phyloP scores from a whole-genome alignment of 2,329 filamentous ascomycete species.

The Aspergillus chevalieri region DNA sequence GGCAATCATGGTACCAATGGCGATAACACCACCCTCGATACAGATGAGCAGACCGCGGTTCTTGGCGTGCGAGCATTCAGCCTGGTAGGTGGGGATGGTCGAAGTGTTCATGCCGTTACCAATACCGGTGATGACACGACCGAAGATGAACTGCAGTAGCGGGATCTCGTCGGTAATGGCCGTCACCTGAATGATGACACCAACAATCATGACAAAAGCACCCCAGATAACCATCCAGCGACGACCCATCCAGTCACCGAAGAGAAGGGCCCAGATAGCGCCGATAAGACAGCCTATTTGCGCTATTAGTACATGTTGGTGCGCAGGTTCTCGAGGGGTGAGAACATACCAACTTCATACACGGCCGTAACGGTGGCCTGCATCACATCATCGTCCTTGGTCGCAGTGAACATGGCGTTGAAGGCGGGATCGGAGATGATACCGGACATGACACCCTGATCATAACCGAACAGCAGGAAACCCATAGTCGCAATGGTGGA shows the following conservation, averaged over 20 bases:
- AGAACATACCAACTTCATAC: neutral
- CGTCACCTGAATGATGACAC: constrained; percentile 1
- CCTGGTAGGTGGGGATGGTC: constrained; percentile 44
- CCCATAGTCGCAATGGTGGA: constrained; percentile 7
- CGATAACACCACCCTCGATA: constrained; percentile 1
- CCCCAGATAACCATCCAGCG: constrained; percentile 1
- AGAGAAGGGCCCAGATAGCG: neutral
- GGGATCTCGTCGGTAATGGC: neutral
- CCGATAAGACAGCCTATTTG: neutral
- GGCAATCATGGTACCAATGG: constrained; percentile 31
- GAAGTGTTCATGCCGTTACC: constrained; percentile 47
- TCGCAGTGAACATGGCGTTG: neutral
- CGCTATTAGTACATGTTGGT: neutral
- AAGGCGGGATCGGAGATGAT: constrained; percentile 1
- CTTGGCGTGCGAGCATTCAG: constrained; percentile 21
- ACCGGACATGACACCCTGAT: constrained; percentile 2
- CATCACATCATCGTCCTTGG: neutral
- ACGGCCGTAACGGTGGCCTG: constrained; percentile 1
- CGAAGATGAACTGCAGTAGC: constrained; percentile 43
- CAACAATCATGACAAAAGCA: neutral
- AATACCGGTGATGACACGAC: constrained; percentile 42
- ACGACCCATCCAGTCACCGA: constrained; percentile 1
- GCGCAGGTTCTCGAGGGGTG: neutral
- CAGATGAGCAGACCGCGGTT: constrained; percentile 1
- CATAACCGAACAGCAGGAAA: constrained; percentile 7